Percentiles rank a stretch among this genome's conserved stretches.
Evolutionary conservation across 306 rosid genomes (phyloP).

Genomic region (Trifolium subterraneum): DNA sequence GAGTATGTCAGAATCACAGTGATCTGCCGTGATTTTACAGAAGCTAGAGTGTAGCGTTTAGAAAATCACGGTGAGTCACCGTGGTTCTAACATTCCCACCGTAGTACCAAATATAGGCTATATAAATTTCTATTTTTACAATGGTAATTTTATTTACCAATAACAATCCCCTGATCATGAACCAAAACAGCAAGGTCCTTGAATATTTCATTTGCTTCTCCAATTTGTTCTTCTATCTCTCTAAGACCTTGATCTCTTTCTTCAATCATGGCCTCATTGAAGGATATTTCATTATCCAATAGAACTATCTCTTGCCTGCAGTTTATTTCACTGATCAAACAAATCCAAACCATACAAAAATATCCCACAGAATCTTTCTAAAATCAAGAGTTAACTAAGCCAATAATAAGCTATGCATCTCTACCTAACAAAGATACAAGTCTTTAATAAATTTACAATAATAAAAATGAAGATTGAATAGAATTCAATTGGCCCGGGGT

Average conservation of each 20-base stretch:
- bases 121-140: slow-evolving; percentile 14
- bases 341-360: slow-evolving; percentile 26
- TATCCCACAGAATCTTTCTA: slow-evolving; percentile 6
- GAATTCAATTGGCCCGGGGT: slow-evolving; percentile 13
- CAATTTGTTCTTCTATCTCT: slow-evolving; percentile 79
- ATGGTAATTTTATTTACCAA: slow-evolving; percentile 54
- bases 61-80: too few species aligned
- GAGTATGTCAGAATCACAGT: too few species aligned
- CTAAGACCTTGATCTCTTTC: slow-evolving; percentile 82
- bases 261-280: slow-evolving; percentile 86
- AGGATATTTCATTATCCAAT: slow-evolving; percentile 69
- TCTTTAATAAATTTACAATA: neutral
- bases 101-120: too few species aligned
- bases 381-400: slow-evolving; percentile 14
- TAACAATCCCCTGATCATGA: slow-evolving; percentile 79
- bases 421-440: slow-evolving; percentile 5
- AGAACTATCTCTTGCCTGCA: slow-evolving; percentile 70
- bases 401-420: slow-evolving; percentile 6
- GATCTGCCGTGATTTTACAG: too few species aligned
- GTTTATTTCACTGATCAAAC: slow-evolving; percentile 40
- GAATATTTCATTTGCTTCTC: slow-evolving; percentile 75
- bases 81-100: too few species aligned
- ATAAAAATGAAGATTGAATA: slow-evolving; percentile 3
- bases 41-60: too few species aligned
- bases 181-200: slow-evolving; percentile 88